Conservation (phyloP, 495 filamentous ascomycete genomes). For the Aspergillus coremiiformis region DNA sequence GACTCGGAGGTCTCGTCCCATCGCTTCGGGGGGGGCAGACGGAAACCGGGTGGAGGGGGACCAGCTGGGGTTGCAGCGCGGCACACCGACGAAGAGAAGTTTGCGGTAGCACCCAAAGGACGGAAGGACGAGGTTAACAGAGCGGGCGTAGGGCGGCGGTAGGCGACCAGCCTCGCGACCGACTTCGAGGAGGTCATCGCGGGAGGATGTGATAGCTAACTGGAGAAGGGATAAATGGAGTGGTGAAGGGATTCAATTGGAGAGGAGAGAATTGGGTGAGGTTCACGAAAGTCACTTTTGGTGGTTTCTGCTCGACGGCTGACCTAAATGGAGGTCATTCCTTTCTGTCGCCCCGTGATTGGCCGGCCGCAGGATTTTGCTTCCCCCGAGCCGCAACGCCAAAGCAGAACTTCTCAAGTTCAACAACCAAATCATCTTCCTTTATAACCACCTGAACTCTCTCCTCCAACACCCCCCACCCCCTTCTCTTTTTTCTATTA, state of each 20-base stretch:
- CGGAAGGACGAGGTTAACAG: slow-evolving; percentile 30
- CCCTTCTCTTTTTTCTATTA: slow-evolving; percentile 14
- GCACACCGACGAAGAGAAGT: slow-evolving; percentile 55
- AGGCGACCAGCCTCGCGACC: slow-evolving; percentile 46
- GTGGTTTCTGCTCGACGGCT: slow-evolving; percentile 30
- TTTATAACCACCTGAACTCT: slow-evolving; percentile 16
- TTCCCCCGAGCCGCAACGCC: slow-evolving; percentile 21
- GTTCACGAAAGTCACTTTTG: slow-evolving; percentile 18
- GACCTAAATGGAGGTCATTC: slow-evolving; percentile 48
- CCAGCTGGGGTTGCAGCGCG: slow-evolving; percentile 65
- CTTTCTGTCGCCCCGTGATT: slow-evolving; percentile 40
- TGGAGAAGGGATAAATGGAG: slow-evolving; percentile 11
- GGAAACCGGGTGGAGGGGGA: slow-evolving; percentile 70
- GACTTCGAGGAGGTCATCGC: slow-evolving; percentile 46
- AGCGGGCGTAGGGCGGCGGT: slow-evolving; percentile 30
- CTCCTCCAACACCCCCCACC: slow-evolving; percentile 9
- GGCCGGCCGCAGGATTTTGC: slow-evolving; percentile 40
- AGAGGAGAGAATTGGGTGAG: slow-evolving; percentile 4
- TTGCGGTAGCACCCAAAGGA: slow-evolving; percentile 43
- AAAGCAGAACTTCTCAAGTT: slow-evolving; percentile 11
- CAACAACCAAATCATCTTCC: slow-evolving; percentile 9
- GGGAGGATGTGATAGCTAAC: slow-evolving; percentile 12
- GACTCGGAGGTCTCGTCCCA: slow-evolving; percentile 68
- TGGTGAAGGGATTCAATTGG: slow-evolving; percentile 19
- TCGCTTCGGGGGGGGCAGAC: slow-evolving; percentile 54